phyloP scores from a whole-genome alignment of 2,329 filamentous ascomycete genomes.

The Colletotrichum eremochloae region DNA sequence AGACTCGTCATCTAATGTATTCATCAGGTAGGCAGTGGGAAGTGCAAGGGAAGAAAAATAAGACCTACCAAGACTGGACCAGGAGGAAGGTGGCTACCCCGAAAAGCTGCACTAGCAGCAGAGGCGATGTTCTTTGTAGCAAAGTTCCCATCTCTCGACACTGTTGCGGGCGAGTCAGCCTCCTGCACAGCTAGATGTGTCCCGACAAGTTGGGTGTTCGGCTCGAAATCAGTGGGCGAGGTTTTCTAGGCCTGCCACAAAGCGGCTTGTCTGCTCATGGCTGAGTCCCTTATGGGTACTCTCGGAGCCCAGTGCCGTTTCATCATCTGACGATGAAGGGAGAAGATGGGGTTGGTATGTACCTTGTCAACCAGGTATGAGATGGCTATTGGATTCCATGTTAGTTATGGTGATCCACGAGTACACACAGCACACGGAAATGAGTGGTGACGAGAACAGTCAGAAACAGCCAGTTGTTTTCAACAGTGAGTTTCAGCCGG shows the following conservation, averaged over 20 bases:
- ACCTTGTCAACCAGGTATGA: constrained; percentile 44
- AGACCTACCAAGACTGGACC: constrained; percentile 32
- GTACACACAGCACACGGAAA: constrained; percentile 2
- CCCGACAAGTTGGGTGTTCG: constrained; percentile 29
- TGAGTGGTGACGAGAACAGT: constrained; percentile 57
- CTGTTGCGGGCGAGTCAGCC: constrained; percentile 28
- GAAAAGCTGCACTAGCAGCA: constrained; percentile 4
- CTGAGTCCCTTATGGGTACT: constrained; percentile 56
- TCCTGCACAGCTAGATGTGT: constrained; percentile 1
- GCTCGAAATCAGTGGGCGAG: constrained; percentile 89
- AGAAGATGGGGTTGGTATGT: constrained; percentile 42
- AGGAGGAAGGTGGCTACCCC: neutral
- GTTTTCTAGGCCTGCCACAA: constrained; percentile 99
- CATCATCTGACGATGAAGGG: constrained; percentile 71
- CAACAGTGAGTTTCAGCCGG: constrained; percentile 88
- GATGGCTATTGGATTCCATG: constrained; percentile 43
- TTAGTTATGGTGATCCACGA: constrained; percentile 49
- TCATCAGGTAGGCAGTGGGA: constrained; percentile 57
- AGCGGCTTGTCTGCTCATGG: constrained; percentile 88
- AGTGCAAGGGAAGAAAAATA: constrained; percentile 40
- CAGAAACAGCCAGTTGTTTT: constrained; percentile 91
- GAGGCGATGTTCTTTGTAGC: neutral
- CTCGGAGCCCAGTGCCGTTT: constrained; percentile 99
- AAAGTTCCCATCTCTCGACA: constrained; percentile 6
- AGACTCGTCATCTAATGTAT: constrained; percentile 73